These are phyloP conservation scores for Fusarium fujikuroi DNA, from an alignment of 2,329 filamentous ascomycete genomes.

Conservation along the genomic window DNA sequence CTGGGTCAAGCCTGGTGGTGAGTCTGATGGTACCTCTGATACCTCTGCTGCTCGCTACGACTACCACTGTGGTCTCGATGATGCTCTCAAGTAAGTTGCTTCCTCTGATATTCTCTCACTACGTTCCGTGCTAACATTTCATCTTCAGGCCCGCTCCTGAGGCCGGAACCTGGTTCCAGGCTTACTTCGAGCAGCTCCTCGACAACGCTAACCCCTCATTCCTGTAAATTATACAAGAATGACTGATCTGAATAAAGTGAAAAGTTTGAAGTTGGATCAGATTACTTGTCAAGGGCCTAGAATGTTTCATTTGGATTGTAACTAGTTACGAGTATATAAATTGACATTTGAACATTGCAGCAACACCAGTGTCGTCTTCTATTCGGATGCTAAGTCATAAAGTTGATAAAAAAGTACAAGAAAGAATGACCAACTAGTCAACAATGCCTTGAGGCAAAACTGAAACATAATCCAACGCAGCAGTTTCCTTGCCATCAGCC, in stretches of 20 bases:
- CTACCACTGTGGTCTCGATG: constrained; percentile 59
- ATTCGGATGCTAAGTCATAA: not conserved
- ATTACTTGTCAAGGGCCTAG: not conserved
- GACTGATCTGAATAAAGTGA: not conserved
- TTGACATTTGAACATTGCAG: not conserved
- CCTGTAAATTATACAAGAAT: constrained; percentile 5
- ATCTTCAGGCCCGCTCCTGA: constrained; percentile 69
- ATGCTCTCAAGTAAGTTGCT: constrained; percentile 55
- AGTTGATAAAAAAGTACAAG: not conserved
- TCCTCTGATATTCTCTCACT: accelerated
- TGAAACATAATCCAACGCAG: constrained; percentile 74
- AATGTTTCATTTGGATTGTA: not conserved
- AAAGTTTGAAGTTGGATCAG: not conserved
- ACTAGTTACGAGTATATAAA: not conserved
- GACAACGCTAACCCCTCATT: constrained; percentile 67
- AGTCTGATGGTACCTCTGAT: constrained; percentile 64
- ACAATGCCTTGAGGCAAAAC: constrained; percentile 61
- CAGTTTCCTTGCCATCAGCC: constrained; percentile 70
- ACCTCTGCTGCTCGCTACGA: constrained; percentile 54
- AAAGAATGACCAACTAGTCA: not conserved
- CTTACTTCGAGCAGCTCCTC: constrained; percentile 67
- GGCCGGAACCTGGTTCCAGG: constrained; percentile 75
- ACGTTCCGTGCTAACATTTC: constrained; percentile 39
- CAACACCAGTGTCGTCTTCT: not conserved
- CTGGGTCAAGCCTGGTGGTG: constrained; percentile 75